Base-by-base conservation (phyloP, 306 rosid genomes). In the Lablab purpureus region DNA sequence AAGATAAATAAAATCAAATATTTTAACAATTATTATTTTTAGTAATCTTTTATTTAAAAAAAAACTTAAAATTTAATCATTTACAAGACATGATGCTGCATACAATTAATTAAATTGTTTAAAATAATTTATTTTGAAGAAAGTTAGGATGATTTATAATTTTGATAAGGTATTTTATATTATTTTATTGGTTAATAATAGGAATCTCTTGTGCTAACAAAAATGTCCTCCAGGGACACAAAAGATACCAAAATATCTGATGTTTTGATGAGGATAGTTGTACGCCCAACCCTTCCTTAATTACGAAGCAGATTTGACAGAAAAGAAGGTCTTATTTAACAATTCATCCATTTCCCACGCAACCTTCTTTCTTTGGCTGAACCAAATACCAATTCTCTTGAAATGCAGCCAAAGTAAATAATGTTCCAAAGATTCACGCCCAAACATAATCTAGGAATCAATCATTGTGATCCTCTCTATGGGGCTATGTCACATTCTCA, bases 401-500 rank as follows among this genome's bases (percentile, higher is more conserved):
- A 73, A 82, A 79, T 81, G 73, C 64, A 80, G 66, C 75, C 18
- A 67, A 75, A 67, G 27, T 67, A 43, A 77, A 71, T 21, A 78
- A 81, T 81, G 32, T 41, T 56, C 14, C 55, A 46, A 82, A 86
- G 86, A 86, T 82, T 81, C 30, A 46, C 17, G 21, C 65, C 70
- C 71, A 19, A 51, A 68, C 73, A 32, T 58, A 49, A 37, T 74
- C 50, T 4, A 68, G 50, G 58, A 74, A 83, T 51, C 75, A 77
- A 63, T 73, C 63, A n/a, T 71, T 75, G 21, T 56, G 62, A 43
- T 56, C n/a, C 83, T 41, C 25, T 55, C 71, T n/a, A 1, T 18
- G 22, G 71, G 32, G 67, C 10, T 37, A 47, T 67, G 85, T 86
- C 87, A 8, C 67, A 36, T 49, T 84, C 73, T 67, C 41, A 68